A percentile compares a stretch with the other conserved stretches of the same genome.
These are phyloP conservation scores for Wickerhamiella azymoides DNA, from an alignment of 805 yeast genomes.

Conservation along the genomic window DNA sequence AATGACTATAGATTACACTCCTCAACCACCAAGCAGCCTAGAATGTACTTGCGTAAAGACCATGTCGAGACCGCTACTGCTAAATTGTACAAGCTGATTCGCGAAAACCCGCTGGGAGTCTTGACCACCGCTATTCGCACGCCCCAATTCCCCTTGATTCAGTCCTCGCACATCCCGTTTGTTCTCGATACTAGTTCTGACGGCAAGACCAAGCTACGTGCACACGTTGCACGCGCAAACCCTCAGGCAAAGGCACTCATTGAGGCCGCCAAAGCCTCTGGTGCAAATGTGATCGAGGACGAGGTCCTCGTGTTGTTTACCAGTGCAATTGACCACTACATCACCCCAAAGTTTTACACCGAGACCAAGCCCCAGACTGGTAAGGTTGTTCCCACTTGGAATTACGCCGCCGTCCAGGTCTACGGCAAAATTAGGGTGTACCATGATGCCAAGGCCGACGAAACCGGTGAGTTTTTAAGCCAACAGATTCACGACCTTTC, in stretches of 20 bases:
- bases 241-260: conserved; percentile 29
- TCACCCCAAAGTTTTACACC: conserved; percentile 43
- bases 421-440: conserved; percentile 36
- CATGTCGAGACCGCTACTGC: neutral
- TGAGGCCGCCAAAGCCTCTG: conserved; percentile 30
- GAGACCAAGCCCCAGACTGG: conserved; percentile 39
- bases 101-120: conserved; percentile 35
- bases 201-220: conserved; percentile 32
- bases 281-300: conserved; percentile 36
- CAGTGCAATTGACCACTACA: conserved; percentile 29
- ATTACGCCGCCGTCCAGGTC: conserved; percentile 43
- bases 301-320: neutral
- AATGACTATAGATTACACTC: neutral
- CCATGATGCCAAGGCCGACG: conserved; percentile 24
- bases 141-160: conserved; percentile 28
- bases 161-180: conserved; percentile 48
- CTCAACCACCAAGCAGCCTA: neutral
- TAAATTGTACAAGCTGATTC: conserved; percentile 26
- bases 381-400: conserved; percentile 61
- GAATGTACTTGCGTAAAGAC: neutral
- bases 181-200: conserved; percentile 23
- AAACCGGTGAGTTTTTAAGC: conserved; percentile 29
- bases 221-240: conserved; percentile 42
- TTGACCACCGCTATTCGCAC: conserved; percentile 24
- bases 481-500: conserved; percentile 33